Evolutionary conservation across 257 asterid genomes (phyloP), one percentile per base, ranked within the genome.

Genomic region (Ehretia macrophylla): DNA sequence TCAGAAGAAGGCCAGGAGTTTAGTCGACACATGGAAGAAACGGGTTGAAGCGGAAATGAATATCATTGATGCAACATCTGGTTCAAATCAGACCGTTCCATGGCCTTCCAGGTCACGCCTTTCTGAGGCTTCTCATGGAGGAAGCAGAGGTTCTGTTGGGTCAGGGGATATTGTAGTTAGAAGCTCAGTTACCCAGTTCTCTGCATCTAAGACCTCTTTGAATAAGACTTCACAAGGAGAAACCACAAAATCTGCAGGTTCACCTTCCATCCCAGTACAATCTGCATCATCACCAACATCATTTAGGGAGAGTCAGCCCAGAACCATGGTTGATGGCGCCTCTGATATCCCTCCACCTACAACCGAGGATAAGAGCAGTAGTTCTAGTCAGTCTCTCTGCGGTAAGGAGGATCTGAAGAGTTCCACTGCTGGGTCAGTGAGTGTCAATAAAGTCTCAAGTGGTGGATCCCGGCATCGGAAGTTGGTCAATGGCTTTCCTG

Each of bases 1-100:
- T 58, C 99, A 92, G 66, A 88, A 69, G 52, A 88, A 88, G 66
- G 96, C 96, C 14, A 81, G 95, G 48, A 69, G 79, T 72, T 76
- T 92, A 68, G 97, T 92, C 35, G 99, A 92, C 75, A 83, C 83
- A 1, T 92, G 99, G 99, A 92, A 92, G 84, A 92, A 88, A 71
- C 88, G 99, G 10, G 99, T 92, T 48, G 95, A 88, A 71, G 97
- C 88, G 37, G 97, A 92, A 76, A 88, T 92, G 96, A 86, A 69
- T 49, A 77, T 66, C 35, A 76, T 65, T 59, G 97, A 88, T 71
- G 69, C 83, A 17, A 83, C 83, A 67, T 60, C 84, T 66, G 86
- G 82, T 53, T 79, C 95, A 11, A 55, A 76, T 61, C 84, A 76
- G 57, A 74, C 67, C 47, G 62, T 58, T 73, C 68, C 65, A 1